Conservation (phyloP, 768 basidiomycete genomes). For the Kwoniella dendrophila region DNA sequence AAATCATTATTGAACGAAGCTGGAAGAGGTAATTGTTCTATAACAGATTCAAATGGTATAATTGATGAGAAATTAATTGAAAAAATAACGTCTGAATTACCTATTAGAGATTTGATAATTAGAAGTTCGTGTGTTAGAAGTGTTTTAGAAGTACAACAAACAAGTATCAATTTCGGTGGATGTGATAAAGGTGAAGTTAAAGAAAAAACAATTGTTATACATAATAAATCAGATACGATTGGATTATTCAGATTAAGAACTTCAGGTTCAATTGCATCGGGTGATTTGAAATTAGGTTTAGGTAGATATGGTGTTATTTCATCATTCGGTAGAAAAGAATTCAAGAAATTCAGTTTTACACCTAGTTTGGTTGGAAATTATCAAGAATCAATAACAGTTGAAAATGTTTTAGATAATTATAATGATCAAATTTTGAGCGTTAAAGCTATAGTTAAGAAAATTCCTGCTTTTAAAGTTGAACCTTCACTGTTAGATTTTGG, state of each 20-base stretch:
- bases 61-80: conserved; percentile 7
- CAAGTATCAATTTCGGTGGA: conserved; percentile 53
- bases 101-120: conserved; percentile 51
- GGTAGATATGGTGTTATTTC: conserved; percentile 54
- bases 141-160: conserved; percentile 52
- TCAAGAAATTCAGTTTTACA: conserved; percentile 50
- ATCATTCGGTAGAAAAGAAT: conserved; percentile 50
- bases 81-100: conserved; percentile 32
- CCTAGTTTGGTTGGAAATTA: conserved; percentile 50
- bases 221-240: conserved; percentile 52
- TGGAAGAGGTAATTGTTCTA: conserved; percentile 1
- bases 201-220: conserved; percentile 53
- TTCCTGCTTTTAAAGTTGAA: conserved; percentile 48
- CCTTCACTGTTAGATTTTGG: conserved; percentile 43
- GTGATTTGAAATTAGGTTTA: conserved; percentile 50
- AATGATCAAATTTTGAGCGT: conserved; percentile 50
- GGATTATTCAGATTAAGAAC: conserved; percentile 52
- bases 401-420: conserved; percentile 48
- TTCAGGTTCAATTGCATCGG: conserved; percentile 51
- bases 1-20: conserved; percentile 20
- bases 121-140: conserved; percentile 44
- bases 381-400: conserved; percentile 50
- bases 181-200: conserved; percentile 52
- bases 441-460: conserved; percentile 52
- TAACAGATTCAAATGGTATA: neutral